Conservation (phyloP, 306 rosid genomes). For the Parietaria judaica region DNA sequence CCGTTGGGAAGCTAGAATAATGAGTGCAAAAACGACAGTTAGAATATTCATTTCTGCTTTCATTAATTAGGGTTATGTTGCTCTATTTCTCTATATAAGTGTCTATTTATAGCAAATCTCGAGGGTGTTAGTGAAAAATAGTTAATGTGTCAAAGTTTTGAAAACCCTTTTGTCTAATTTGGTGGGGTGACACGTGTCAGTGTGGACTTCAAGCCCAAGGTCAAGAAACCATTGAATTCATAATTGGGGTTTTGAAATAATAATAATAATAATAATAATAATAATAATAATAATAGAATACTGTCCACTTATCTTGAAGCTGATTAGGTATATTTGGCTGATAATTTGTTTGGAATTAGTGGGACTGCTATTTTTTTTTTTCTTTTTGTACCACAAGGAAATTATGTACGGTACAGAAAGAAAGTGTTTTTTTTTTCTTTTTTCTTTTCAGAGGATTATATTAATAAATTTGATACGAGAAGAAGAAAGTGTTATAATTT, state of each 20-base stretch:
- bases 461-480: too few relatives aligned
- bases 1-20: constrained; percentile 12
- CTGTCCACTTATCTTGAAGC: constrained; percentile 7
- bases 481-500: too few relatives aligned
- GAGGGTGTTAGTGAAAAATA: neutral
- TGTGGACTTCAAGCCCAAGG: neutral
- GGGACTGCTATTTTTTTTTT: neutral
- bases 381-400: too few relatives aligned
- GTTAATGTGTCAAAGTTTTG: neutral
- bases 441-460: too few relatives aligned
- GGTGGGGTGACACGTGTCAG: constrained; percentile 9
- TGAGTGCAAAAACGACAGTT: constrained; percentile 22
- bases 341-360: neutral
- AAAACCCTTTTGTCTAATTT: neutral
- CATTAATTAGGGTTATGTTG: neutral
- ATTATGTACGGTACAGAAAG: too few relatives aligned
- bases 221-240: neutral
- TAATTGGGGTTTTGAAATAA: neutral
- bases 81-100: neutral
- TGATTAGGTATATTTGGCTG: constrained; percentile 6
- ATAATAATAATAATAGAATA: too few relatives aligned
- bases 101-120: constrained; percentile 23
- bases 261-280: too few relatives aligned
- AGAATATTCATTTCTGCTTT: constrained; percentile 19
- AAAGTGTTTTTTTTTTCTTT: too few relatives aligned